Base-by-base conservation (phyloP, 805 yeast species). In the Wickerhamia fluorescens region DNA sequence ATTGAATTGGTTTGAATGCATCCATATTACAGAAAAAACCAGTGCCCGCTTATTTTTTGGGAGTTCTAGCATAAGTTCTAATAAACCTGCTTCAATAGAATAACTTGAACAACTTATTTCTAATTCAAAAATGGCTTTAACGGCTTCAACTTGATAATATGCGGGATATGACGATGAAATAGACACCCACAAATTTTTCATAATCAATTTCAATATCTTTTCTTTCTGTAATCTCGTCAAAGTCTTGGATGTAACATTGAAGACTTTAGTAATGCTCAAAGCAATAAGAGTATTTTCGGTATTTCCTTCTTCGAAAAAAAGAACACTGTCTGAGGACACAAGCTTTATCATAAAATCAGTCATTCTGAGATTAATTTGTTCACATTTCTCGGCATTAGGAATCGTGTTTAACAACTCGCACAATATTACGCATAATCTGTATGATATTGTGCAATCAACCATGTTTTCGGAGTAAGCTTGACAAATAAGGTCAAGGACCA, bases 1-100 rank as follows among this genome's bases (percentile, higher is more conserved):
- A 24, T 66, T 69, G 21, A 55, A 46, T n/a, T 63, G 51, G 6
- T 54, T 36, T 0, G 89, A 68, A 42, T 83, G 89, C 3, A 66
- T 64, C 96, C 96, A 89, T 4, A 88, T 48, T 6, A 73, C 66
- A 28, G 74, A 66, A 38, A 85, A 70, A 0, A 82, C 79, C 11
- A 60, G 50, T 1, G 79, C 51, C 35, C 75, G 61, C 11, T 63
- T 53, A 12, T 30, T 11, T 7, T 30, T 30, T 4, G 59, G 45
- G 3, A 53, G 39, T 4, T 64, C 47, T 9, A 77, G 44, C 17
- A 84, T 65, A 26, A 75, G 62, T 2, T 71, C 59, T 0, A 84
- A 60, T 3, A 88, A 38, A 0, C 85, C 81, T 1, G 94, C 89
- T 42, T 87, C 94, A 15, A 87, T 67, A 36, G 71, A 68, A 26